Evolutionary conservation across 345 rosid species (phyloP), one percentile per base, ranked within the genome.

Genomic region (Erodium maritimum): DNA sequence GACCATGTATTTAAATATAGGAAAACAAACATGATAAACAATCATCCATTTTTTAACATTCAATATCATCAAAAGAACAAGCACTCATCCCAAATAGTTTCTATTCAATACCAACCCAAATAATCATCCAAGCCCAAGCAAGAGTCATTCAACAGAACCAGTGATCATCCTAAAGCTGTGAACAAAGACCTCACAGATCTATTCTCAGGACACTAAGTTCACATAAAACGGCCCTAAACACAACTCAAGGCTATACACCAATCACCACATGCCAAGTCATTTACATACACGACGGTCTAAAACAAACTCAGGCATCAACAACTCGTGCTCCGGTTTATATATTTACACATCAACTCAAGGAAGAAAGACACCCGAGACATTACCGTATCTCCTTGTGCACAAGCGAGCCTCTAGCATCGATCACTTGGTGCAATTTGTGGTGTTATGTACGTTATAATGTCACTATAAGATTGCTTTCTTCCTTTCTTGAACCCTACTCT

Each of bases 381-480:
- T 3, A 29, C 34, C 34, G 8, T 29, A 29, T 3, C 8, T 29
- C 8, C 34, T 29, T 8, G 8, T 29, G 34, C 34, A 29, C 8
- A 29, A 3, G 34, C 8, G 34, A 29, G 34, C 3, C 34, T 3
- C 3, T 29, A 8, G 34, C 34, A 29, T 3, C 34, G 34, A 29
- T 3, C 8, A 29, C 34, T 8, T 29, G 34, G n/a, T n/a, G n/a
- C n/a, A n/a, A n/a, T n/a, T n/a, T 13, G 12, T 65, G 63, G 61
- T 71, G 23, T 58, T 69, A 64, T 61, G 61, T 58, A 59, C 7
- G 52, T 50, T 51, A 23, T 55, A 23, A 21, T n/a, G 50, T 33
- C 9, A 29, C 37, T 29, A 5, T 29, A 29, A 34, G 63, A 6
- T 51, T 45, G 59, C 61, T 50, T 33, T 24, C 52, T 55, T 54